Evolutionary conservation across 441 rosid species (phyloP).

Genomic region (Macaranga tanarius): DNA sequence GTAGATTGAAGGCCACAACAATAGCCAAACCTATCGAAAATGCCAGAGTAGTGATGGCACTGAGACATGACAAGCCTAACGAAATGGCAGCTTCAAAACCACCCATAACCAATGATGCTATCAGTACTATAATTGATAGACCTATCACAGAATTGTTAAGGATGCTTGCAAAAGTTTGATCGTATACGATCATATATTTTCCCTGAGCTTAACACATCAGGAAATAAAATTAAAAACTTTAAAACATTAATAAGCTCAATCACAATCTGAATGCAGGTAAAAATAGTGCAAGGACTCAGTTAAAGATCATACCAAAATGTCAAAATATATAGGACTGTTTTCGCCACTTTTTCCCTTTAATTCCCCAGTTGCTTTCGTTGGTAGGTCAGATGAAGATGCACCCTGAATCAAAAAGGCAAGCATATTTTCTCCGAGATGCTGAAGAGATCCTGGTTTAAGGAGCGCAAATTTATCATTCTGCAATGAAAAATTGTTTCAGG

Average conservation of each 20-base stretch:
- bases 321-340: slow-evolving; percentile 63
- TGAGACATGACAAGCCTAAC: slow-evolving; percentile 61
- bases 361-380: slow-evolving; percentile 38
- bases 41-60: slow-evolving; percentile 63
- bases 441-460: slow-evolving; percentile 85
- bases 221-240: slow-evolving; percentile 5
- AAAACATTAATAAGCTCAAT: background rate
- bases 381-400: slow-evolving; percentile 60
- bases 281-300: slow-evolving; percentile 21
- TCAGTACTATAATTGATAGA: slow-evolving; percentile 86
- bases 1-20: slow-evolving; percentile 63
- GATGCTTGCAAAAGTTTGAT: slow-evolving; percentile 66
- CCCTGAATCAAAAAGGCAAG: slow-evolving; percentile 80
- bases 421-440: slow-evolving; percentile 96
- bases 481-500: slow-evolving; percentile 19
- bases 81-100: slow-evolving; percentile 75
- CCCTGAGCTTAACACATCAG: slow-evolving; percentile 58
- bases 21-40: slow-evolving; percentile 73
- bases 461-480: slow-evolving; percentile 96
- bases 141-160: slow-evolving; percentile 78
- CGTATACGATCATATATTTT: slow-evolving; percentile 71
- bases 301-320: slow-evolving; percentile 63
- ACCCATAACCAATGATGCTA: slow-evolving; percentile 79
- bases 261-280: slow-evolving; percentile 11
- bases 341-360: slow-evolving; percentile 33